Evolutionary conservation across 202 grass and related monocot genomes (phyloP).

Genomic region (Musa balbisiana): DNA sequence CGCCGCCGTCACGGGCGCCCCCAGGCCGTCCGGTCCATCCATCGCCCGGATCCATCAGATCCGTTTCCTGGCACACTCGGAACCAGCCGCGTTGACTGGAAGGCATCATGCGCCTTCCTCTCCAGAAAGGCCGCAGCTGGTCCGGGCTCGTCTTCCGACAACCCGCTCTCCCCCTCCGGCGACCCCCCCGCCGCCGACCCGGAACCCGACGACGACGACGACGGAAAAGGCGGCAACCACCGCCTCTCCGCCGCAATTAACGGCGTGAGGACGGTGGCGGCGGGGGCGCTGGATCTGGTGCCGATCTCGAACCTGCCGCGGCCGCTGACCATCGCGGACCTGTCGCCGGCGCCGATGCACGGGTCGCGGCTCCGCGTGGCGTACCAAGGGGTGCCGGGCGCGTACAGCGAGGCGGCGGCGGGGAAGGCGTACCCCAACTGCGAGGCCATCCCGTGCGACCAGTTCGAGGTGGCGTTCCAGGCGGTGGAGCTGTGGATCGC

Average conservation of each 20-base stretch:
- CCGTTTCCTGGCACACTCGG: constrained; percentile 30
- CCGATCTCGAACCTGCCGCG: constrained; percentile 36
- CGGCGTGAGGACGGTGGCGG: not conserved
- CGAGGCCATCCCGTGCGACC: constrained; percentile 59
- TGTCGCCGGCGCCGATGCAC: constrained; percentile 87
- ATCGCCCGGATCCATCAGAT: not conserved
- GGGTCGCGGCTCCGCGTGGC: constrained; percentile 80
- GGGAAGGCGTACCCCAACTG: constrained; percentile 78
- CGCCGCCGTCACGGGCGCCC: not conserved
- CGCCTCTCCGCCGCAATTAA: not conserved
- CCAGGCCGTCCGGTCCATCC: not conserved
- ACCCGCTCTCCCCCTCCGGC: constrained; percentile 18
- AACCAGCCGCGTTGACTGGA: constrained; percentile 52
- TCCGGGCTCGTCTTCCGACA: constrained; percentile 23
- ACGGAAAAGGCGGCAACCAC: not conserved
- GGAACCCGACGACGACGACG: not conserved
- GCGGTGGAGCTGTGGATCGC: constrained; percentile 18
- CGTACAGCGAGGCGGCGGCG: constrained; percentile 94
- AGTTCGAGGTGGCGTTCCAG: constrained; percentile 24
- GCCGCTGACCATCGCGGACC: constrained; percentile 66
- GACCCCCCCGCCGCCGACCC: not conserved
- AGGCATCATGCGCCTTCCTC: constrained; percentile 67
- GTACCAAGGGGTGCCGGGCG: constrained; percentile 84
- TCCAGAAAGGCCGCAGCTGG: constrained; percentile 58
- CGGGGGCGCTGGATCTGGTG: constrained; percentile 34